Conservation (phyloP, 352 stramenopile species). For the Globisporangium paroecandrum region DNA sequence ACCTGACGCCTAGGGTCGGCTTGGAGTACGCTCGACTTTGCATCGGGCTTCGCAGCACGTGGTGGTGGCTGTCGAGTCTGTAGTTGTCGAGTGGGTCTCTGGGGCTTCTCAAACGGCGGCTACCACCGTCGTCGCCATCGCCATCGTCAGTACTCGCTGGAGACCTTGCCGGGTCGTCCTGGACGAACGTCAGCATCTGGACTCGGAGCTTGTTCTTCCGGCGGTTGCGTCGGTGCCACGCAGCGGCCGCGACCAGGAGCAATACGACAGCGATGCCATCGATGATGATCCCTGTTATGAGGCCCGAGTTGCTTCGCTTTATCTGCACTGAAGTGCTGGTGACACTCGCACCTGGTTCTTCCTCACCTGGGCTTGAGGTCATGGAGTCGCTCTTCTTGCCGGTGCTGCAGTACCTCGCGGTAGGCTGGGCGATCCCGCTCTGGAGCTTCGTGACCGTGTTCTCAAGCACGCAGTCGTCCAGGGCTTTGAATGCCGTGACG, state of each 20-base stretch:
- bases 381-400: background rate
- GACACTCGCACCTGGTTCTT: background rate
- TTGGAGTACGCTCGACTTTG: background rate
- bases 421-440: background rate
- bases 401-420: background rate
- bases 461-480: background rate
- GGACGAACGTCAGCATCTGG: background rate
- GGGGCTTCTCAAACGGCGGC: background rate
- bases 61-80: background rate
- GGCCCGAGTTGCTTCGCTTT: background rate
- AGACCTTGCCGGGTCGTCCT: background rate
- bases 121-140: background rate
- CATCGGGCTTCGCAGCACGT: background rate
- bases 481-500: background rate
- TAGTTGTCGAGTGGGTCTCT: background rate
- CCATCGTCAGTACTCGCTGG: background rate
- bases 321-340: background rate
- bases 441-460: background rate
- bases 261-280: background rate
- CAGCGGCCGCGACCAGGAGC: background rate
- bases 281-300: background rate
- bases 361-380: background rate
- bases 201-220: background rate
- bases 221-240: background rate
- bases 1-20: background rate